Evolutionary conservation across 208 protist genomes (phyloP).

Genomic region (Strigomonas culicis): DNA sequence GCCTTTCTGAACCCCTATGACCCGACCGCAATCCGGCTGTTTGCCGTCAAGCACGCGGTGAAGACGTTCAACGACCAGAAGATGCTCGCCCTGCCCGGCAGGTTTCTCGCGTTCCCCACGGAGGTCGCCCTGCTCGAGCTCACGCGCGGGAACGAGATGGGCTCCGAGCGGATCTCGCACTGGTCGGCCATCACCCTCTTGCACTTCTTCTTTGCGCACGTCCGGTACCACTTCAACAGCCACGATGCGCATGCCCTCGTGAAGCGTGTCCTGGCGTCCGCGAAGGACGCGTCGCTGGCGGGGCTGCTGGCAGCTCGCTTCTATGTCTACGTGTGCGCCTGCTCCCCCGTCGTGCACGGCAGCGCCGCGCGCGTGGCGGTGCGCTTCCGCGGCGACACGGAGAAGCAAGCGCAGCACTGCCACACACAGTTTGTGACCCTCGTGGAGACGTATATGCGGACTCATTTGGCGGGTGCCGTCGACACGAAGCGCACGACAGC

Average conservation of each 20-base stretch:
- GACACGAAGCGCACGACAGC: too few species aligned
- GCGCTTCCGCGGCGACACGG: neutral
- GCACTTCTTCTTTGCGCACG: neutral
- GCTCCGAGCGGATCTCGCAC: neutral
- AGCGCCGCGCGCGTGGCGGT: neutral
- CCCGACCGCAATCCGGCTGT: conserved; percentile 62
- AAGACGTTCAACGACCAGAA: conserved; percentile 62
- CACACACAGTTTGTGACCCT: neutral
- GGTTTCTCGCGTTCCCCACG: conserved; percentile 40
- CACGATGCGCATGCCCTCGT: neutral
- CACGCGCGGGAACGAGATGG: neutral
- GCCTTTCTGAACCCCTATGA: conserved; percentile 49
- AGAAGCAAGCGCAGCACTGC: neutral
- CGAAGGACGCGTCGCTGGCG: neutral
- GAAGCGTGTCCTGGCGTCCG: neutral
- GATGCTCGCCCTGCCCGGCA: conserved; percentile 62
- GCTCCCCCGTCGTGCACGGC: neutral
- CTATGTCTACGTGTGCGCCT: neutral
- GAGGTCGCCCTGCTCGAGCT: conserved; percentile 19
- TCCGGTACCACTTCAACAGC: neutral
- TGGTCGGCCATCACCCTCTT: conserved; percentile 6
- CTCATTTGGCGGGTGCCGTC: neutral
- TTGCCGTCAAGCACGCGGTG: conserved; percentile 54
- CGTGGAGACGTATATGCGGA: neutral
- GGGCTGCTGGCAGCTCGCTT: neutral